Conservation (phyloP, 2,329 filamentous ascomycete species). For the Clarireedia homoeocarpa region DNA sequence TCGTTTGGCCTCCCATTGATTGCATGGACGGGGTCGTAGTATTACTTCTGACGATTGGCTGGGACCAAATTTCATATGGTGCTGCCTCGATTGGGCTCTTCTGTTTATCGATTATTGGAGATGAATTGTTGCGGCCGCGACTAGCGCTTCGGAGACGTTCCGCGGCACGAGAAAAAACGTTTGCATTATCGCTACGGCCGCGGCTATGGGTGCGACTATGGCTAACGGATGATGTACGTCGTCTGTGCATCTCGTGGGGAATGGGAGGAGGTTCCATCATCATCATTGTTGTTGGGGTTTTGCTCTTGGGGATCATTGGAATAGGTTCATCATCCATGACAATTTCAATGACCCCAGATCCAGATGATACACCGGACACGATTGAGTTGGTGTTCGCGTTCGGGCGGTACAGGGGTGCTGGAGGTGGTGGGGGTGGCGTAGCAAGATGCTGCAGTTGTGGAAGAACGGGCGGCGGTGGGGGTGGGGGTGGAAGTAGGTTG, state of each 20-base stretch:
- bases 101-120: slow-evolving; percentile 16
- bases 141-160: slow-evolving; percentile 54
- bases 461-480: slow-evolving; percentile 44
- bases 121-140: slow-evolving; percentile 39
- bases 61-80: slow-evolving; percentile 13
- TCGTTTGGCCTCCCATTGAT: neutral
- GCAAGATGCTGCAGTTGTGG: slow-evolving; percentile 57
- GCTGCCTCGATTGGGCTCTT: slow-evolving; percentile 22
- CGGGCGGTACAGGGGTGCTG: slow-evolving; percentile 44
- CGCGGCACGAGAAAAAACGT: slow-evolving; percentile 48
- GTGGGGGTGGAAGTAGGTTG: slow-evolving; percentile 41
- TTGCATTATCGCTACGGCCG: slow-evolving; percentile 47
- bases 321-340: slow-evolving; percentile 45
- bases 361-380: slow-evolving; percentile 27
- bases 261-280: slow-evolving; percentile 14
- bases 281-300: neutral
- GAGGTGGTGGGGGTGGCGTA: slow-evolving; percentile 52
- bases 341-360: slow-evolving; percentile 55
- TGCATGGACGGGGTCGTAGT: slow-evolving; percentile 9
- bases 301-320: slow-evolving; percentile 3
- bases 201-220: slow-evolving; percentile 39
- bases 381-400: slow-evolving; percentile 28
- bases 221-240: slow-evolving; percentile 15
- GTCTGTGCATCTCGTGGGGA: slow-evolving; percentile 35
- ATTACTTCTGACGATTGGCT: slow-evolving; percentile 8